Conservation (phyloP, 768 basidiomycete species). For the Rickenella mellea region DNA sequence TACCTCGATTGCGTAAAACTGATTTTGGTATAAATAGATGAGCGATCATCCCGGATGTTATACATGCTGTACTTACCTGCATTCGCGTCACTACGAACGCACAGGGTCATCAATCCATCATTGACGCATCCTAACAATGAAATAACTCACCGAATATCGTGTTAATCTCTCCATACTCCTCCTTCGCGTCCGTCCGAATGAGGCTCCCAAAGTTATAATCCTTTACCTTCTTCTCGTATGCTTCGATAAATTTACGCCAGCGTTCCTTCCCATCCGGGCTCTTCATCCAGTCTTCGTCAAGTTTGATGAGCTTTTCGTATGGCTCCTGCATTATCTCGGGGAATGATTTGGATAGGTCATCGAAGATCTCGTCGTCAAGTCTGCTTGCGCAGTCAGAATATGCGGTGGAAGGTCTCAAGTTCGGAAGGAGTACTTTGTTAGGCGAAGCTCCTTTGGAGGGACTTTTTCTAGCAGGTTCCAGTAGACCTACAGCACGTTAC, state of each 20-base stretch:
- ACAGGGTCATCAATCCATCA: conserved; percentile 1
- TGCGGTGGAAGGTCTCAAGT: conserved; percentile 6
- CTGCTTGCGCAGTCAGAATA: conserved; percentile 26
- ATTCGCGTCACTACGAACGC: conserved; percentile 49
- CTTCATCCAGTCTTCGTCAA: conserved; percentile 95
- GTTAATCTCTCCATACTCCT: conserved; percentile 86
- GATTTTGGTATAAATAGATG: conserved; percentile 6
- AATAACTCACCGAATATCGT: conserved; percentile 76
- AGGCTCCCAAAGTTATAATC: conserved; percentile 97
- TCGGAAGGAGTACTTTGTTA: conserved; percentile 60
- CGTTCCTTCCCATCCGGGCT: conserved; percentile 74
- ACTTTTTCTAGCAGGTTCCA: conserved; percentile 88
- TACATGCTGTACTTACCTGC: conserved; percentile 35
- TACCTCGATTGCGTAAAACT: conserved; percentile 94
- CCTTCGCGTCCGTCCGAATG: conserved; percentile 67
- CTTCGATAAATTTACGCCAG: conserved; percentile 83
- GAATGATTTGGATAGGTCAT: conserved; percentile 66
- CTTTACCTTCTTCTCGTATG: conserved; percentile 81
- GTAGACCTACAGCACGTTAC: conserved; percentile 55
- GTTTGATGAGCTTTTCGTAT: conserved; percentile 33
- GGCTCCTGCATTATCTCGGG: conserved; percentile 52
- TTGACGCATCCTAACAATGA: conserved; percentile 1
- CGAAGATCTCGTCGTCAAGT: conserved; percentile 86
- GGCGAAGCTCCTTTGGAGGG: conserved; percentile 59
- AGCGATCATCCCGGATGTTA: background rate